Base-by-base conservation (phyloP, 2,329 filamentous ascomycete species). In the Hypoxylon sp. region DNA sequence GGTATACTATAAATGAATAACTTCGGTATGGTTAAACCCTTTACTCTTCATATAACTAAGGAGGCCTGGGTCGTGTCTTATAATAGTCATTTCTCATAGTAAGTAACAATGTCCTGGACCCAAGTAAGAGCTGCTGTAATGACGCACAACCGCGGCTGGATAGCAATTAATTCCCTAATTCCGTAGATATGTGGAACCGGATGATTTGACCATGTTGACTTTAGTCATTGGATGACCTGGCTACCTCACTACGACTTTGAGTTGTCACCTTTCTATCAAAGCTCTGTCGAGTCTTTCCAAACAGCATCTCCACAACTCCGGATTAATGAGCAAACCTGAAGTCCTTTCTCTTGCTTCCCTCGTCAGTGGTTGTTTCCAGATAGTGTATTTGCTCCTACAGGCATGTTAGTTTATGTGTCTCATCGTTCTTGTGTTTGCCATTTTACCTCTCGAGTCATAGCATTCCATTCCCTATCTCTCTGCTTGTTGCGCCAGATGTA, bases 401-500 rank as follows among this genome's bases (percentile, higher is more conserved):
- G 1, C 7, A n/a, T 23, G 25, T 68, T 45, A 66, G 57, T 43
- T 28, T 19, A 17, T 46, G 5, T 4, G 0, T 13, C 23, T n/a
- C 38, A 1, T 56, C n/a, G 5, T 17, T 19, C 32, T 50, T 25
- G 2, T 41, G 14, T 7, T 5, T 17, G 2, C 6, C 11, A 41
- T 48, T 67, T 70, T 57, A 74, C 67, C 52, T 74, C 70, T 46
- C 62, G 50, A 10, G 58, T 69, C 69, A 75, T 61, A 1, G 55
- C 56, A 21, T 67, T 56, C 73, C 73, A 75, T 43, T 66, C 51
- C 11, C 25, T 65, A 9, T 74, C 73, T 30, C 64, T 67, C 32
- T 61, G 61, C 43, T 74, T 83, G 55, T 83, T 84, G 2, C 79
- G 75, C 78, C 75, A 78, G 11, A 81, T 73, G 55, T 84, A 82